Evolutionary conservation across 495 filamentous ascomycete genomes (phyloP), one percentile per base, ranked within the genome.

Genomic region (Staphylotrichum longicolle): DNA sequence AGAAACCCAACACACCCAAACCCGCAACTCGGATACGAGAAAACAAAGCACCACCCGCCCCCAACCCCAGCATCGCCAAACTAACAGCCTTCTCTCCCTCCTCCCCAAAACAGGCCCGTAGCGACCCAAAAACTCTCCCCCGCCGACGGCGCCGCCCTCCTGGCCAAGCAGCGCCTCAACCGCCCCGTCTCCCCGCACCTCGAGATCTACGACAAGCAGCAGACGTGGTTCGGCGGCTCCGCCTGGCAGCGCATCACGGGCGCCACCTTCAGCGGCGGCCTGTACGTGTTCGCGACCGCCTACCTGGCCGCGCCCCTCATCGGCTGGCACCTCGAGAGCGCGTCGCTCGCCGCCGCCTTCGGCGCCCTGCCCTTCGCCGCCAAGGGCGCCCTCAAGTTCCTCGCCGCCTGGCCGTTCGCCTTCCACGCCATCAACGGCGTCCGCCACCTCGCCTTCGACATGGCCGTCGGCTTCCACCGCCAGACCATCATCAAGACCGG

Each of bases 131-230:
- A 82, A 63, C 68, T 88, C 60, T 80, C 80, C 60, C 71, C 80
- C 54, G 67, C 75, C 63, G 87, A 90, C 66, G 83, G 78, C 57
- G 74, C 82, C 72, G 69, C 85, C 64, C 86, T 97, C 78, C 92
- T 98, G 73, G 85, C 82, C 64, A 77, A 84, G 64, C 94, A 99
- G 77, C 94, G 94, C 66, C 86, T 87, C 60, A 70, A 79, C 68
- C 95, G 94, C 51, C 94, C 94, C 66, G 82, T 95, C 62, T 80
- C 91, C 42, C 94, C 94, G 47, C 93, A 99, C 73, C 85, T 99
- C 56, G 68, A 75, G 62, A 93, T 96, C 83, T 99, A 98, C 84
- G 81, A 85, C 66, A 88, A 88, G 63, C 88, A 90, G 77, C 88
- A 98, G 70, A 93, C 92, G 57, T 96, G 89, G 89, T 86, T 88